Base-by-base conservation (phyloP, 768 basidiomycete genomes). In the Tubosaeta sp. region DNA sequence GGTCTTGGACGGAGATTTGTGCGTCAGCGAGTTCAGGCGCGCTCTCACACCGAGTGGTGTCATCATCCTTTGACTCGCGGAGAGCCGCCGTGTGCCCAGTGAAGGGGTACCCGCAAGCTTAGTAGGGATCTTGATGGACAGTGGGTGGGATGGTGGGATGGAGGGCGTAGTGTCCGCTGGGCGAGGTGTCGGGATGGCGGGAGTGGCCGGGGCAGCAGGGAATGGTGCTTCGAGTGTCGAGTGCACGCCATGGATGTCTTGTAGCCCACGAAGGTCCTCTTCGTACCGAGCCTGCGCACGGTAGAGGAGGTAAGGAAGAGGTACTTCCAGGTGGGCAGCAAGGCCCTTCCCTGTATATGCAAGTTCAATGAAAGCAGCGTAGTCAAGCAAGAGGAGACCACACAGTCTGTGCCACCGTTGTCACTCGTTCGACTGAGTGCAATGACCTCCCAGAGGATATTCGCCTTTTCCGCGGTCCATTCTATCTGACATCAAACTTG, bases 381-480 rank as follows among this genome's bases (percentile, higher is more conserved):
- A 17, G 7, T 4, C 3, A 39, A 35, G 43, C 3, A 22, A 42
- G 43, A 29, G 32, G 38, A 33, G 17, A 10, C 76, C 86, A 72
- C 62, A 91, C 91, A 93, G 68, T 93, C 90, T 34, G 88, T 82
- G 37, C 81, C 86, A 16, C 81, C 79, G 48, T 82, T 84, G 55
- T 90, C 87, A 27, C 78, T 81, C 6, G 83, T 78, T 50, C 88
- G 78, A 32, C 88, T 88, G 59, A 82, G 78, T 48, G 89, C 85
- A 56, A 93, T 91, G 41, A 88, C 86, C 67, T 90, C 88, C 91
- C 91, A 93, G 8, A 93, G 73, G 6, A 89, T 81, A 55, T 85
- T 85, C 42, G 91, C 91, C 66, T 92, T 93, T 52, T 91, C 88
- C 8, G 80, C 59, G 39, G 79, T 88, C 91, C 91, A 93, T 73